Conservation (phyloP, 2,329 filamentous ascomycete species). For the Neocatenulostroma microsporum region DNA sequence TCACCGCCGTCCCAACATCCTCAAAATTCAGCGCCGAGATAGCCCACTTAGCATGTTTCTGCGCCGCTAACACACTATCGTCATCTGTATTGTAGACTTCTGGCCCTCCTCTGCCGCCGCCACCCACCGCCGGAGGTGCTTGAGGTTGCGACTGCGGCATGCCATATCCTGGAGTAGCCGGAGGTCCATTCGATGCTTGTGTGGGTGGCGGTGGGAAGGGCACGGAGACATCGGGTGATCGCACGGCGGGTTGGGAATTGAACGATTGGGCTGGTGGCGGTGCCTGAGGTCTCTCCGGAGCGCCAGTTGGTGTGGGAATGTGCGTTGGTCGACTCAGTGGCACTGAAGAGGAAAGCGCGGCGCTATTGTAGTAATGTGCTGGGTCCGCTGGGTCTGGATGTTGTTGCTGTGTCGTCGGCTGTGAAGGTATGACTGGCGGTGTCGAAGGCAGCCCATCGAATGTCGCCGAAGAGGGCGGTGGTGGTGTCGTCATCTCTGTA, state of each 20-base stretch:
- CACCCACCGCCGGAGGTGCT: no score
- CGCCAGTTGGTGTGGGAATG: no score
- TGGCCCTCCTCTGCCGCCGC: no score
- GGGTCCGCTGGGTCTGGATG: background rate
- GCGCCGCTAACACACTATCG: conserved; percentile 64
- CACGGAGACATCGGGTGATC: background rate
- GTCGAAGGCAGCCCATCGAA: background rate
- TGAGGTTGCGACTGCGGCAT: background rate
- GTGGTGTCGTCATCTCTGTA: conserved; percentile 1
- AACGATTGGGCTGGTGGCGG: background rate
- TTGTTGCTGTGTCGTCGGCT: background rate
- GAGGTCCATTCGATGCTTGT: no score
- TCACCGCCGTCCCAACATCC: conserved; percentile 81
- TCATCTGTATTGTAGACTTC: conserved; percentile 58
- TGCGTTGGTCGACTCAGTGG: no score
- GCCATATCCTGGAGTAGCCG: no score
- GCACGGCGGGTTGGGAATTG: background rate
- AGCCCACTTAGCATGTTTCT: conserved; percentile 95
- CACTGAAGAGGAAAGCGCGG: no score
- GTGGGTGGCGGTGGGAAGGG: no score
- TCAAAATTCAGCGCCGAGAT: conserved; percentile 97
- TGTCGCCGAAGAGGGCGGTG: conserved; percentile 1
- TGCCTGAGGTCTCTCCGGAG: no score
- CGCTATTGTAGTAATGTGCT: background rate
- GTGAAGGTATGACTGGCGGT: background rate